These are phyloP conservation scores for Metschnikowia lachancei DNA, from an alignment of 805 yeast species.

Conservation along the genomic window DNA sequence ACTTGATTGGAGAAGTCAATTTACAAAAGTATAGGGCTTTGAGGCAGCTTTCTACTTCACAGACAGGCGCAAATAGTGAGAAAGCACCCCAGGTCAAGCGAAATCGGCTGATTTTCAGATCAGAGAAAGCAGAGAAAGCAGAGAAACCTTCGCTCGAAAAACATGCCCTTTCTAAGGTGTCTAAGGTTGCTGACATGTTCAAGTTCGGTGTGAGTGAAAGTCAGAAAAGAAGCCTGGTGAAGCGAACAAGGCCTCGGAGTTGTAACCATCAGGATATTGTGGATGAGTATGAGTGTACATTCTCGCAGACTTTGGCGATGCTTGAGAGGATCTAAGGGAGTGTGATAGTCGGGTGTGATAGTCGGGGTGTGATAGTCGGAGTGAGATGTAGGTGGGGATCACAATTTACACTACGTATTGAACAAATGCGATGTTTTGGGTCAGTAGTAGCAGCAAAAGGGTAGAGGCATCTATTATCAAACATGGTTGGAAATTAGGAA, in stretches of 20 bases:
- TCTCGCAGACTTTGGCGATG: conserved; percentile 5
- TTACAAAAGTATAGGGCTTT: conserved; percentile 2
- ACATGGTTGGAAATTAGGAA: too few species aligned
- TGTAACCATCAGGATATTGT: conserved; percentile 12
- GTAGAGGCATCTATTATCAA: too few species aligned
- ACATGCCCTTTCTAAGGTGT: background rate
- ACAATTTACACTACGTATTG: too few species aligned
- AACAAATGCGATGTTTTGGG: too few species aligned
- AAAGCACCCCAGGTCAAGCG: background rate
- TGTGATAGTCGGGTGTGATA: too few species aligned
- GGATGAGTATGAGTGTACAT: conserved; percentile 10
- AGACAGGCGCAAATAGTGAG: background rate
- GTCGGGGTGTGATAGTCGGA: too few species aligned
- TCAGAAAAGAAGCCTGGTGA: background rate
- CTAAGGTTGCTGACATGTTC: conserved; percentile 4
- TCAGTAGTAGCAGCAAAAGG: too few species aligned
- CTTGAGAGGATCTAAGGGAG: too few species aligned
- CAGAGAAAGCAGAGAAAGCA: background rate
- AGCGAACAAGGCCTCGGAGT: background rate
- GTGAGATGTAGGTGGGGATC: too few species aligned
- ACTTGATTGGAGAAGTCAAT: conserved; percentile 8
- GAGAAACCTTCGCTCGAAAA: background rate
- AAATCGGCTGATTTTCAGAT: background rate
- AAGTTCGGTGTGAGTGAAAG: background rate
- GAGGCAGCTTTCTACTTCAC: background rate